Conservation (phyloP, 768 basidiomycete species). For the Mycena galopus region DNA sequence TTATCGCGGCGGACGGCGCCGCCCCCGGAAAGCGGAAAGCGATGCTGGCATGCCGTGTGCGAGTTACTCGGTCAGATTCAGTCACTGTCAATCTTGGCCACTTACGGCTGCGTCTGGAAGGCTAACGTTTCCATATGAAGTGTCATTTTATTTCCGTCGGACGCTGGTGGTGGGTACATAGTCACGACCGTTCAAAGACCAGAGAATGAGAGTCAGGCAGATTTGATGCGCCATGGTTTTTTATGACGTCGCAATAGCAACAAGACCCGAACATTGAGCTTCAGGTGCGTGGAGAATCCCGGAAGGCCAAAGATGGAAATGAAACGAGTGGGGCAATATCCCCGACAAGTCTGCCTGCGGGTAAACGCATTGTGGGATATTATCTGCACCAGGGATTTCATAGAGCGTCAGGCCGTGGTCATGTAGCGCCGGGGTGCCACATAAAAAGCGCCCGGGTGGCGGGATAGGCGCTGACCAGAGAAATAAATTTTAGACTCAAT, state of each 20-base stretch:
- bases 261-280: background rate
- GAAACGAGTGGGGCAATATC: slow-evolving; percentile 17
- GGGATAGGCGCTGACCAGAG: slow-evolving; percentile 12
- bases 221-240: background rate
- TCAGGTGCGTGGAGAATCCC: background rate
- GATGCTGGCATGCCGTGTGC: slow-evolving; percentile 25
- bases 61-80: background rate
- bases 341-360: background rate
- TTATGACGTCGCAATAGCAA: background rate
- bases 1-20: background rate
- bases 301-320: slow-evolving; percentile 6
- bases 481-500: background rate
- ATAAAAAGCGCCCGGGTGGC: slow-evolving; percentile 8
- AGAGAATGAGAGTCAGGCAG: no score
- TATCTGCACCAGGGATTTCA: background rate
- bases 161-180: background rate
- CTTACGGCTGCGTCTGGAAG: background rate
- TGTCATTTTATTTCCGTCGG: slow-evolving; percentile 7
- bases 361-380: background rate
- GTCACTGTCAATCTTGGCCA: background rate
- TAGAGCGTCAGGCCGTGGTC: background rate
- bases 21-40: background rate
- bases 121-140: slow-evolving; percentile 7
- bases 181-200: no score
- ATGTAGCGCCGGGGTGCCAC: slow-evolving; percentile 11